Conservation (phyloP, 495 filamentous ascomycete genomes). For the Penicillium soppii region DNA sequence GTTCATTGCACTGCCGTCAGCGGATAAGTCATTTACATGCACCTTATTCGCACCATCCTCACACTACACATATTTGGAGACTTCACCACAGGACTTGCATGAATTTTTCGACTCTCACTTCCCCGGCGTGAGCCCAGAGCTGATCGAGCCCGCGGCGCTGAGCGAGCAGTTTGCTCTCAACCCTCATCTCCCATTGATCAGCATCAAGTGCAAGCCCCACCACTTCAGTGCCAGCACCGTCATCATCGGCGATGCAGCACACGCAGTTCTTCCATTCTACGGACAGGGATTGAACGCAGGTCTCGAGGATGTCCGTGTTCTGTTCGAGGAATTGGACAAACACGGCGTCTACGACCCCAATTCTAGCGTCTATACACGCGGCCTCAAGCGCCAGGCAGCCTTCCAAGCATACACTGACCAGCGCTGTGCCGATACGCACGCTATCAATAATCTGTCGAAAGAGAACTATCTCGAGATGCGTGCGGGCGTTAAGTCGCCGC, state of each 20-base stretch:
- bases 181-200: conserved; percentile 88
- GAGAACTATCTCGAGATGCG: conserved; percentile 95
- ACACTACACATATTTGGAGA: conserved; percentile 53
- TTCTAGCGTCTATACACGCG: conserved; percentile 37
- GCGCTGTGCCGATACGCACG: conserved; percentile 73
- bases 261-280: conserved; percentile 97
- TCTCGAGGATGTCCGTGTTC: conserved; percentile 78
- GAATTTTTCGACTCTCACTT: conserved; percentile 77
- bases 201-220: conserved; percentile 86
- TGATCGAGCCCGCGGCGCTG: conserved; percentile 70
- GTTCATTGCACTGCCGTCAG: conserved; percentile 95
- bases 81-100: conserved; percentile 53
- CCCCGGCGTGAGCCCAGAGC: conserved; percentile 78
- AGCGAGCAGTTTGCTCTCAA: conserved; percentile 69
- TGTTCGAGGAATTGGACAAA: conserved; percentile 71
- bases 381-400: conserved; percentile 49
- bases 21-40: conserved; percentile 90
- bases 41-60: conserved; percentile 80
- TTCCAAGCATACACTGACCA: conserved; percentile 71
- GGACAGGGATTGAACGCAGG: conserved; percentile 88
- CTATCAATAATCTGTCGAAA: conserved; percentile 90
- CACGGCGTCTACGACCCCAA: conserved; percentile 49
- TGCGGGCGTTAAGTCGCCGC: conserved; percentile 67
- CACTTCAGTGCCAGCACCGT: conserved; percentile 76
- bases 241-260: conserved; percentile 90